Base-by-base conservation (phyloP, 2,329 filamentous ascomycete species). In the Stachybotrys chartarum region DNA sequence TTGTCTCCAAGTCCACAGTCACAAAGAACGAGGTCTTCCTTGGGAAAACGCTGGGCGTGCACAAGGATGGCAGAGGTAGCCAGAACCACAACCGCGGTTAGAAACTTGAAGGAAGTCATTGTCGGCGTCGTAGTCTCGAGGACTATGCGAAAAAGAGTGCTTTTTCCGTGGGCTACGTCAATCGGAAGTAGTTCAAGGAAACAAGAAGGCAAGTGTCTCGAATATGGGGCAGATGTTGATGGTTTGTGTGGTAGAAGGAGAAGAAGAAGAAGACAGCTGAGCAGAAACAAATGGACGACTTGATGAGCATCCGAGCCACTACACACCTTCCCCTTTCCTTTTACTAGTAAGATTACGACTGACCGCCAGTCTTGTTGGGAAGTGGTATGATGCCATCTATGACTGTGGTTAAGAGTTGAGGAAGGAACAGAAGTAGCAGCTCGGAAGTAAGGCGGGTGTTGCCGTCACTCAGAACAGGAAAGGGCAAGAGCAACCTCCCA, bases 1-100 rank as follows among this genome's bases (percentile, higher is more conserved):
- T 75, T 73, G 56, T 73, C 69, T 6, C 73, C 73, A 54, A 75
- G 74, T 32, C 73, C 72, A 54, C 72, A 75, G 53, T 75, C 72
- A 32, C 71, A 72, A 50, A 75, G 68, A 45, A 75, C 65, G 45
- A 75, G 69, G 16, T 74, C 67, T 58, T 72, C 71, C 14, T 68
- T 64, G 39, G 63, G 62, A 42, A 66, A 61, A 54, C 63, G 62
- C 53, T 70, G 61, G 50, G 61, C 64, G 14, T 58, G 55, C 24
- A 52, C 55, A 11, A 64, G 30, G 10, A 72, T 54, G 45, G 63
- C 56, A 12, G 66, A 39, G 54, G 59, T 60, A 32, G 61, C 53
- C 17, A 65, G 30, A 30, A 61, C 53, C 18, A 65, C 31, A 39
- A 60, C 58, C 14, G 10, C 35, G 18, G 53, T 49, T 7, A 59